Conservation (phyloP, 257 asterid genomes). For the Paulownia fortunei region DNA sequence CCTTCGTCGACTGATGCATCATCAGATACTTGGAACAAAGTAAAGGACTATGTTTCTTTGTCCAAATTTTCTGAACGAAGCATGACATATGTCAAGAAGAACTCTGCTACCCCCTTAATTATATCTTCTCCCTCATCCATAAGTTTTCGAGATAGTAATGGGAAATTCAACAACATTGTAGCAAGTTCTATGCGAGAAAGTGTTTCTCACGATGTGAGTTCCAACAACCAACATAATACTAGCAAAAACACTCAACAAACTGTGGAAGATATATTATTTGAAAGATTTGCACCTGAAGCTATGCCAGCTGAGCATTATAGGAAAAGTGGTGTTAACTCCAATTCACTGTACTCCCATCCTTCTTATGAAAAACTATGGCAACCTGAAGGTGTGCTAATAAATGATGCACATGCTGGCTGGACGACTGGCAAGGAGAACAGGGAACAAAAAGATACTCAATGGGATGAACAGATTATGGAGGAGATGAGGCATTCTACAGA, state of each 20-base stretch:
- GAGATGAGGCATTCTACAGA: conserved; percentile 30
- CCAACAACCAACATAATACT: conserved; percentile 3
- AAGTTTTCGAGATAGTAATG: conserved; percentile 43
- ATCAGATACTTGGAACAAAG: conserved; percentile 45
- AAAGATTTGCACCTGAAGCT: conserved; percentile 27
- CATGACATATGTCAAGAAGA: conserved; percentile 61
- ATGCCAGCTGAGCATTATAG: conserved; percentile 26
- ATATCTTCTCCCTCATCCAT: conserved; percentile 58
- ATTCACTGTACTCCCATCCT: not conserved
- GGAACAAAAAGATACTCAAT: conserved; percentile 18
- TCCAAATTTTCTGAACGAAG: conserved; percentile 64
- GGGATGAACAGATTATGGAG: conserved; percentile 39
- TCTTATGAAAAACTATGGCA: conserved; percentile 29
- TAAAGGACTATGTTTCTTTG: conserved; percentile 42
- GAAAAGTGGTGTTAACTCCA: conserved; percentile 17
- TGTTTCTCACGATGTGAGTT: conserved; percentile 20
- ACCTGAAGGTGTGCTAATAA: conserved; percentile 27
- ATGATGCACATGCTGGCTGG: conserved; percentile 33
- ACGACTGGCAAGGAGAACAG: conserved; percentile 24
- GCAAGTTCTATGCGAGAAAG: conserved; percentile 34
- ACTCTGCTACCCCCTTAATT: conserved; percentile 40
- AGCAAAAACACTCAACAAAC: conserved; percentile 32
- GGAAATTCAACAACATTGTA: conserved; percentile 40
- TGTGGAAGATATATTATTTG: conserved; percentile 31
- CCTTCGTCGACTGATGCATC: conserved; percentile 41